Evolutionary conservation across 768 basidiomycete species (phyloP).

Genomic region (Phylloporus sp.): DNA sequence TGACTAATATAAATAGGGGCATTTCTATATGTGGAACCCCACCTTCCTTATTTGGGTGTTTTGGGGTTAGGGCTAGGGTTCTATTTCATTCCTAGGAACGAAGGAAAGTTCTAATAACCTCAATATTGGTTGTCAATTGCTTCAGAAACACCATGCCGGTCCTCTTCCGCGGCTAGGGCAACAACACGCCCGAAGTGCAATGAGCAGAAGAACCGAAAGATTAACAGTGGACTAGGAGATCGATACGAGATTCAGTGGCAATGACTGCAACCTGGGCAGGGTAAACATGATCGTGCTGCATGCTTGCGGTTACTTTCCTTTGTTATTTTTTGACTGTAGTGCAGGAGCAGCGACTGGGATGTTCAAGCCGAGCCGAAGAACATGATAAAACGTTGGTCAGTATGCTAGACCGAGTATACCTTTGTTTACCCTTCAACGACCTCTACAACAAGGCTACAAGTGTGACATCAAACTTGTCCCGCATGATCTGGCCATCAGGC

Average conservation of each 20-base stretch:
- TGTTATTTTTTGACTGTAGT: slow-evolving; percentile 27
- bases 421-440: no score
- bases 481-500: no score
- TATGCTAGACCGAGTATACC: no score
- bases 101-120: no score
- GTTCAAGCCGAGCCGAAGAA: slow-evolving; percentile 68
- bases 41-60: no score
- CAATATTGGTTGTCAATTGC: slow-evolving; percentile 73
- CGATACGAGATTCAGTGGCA: slow-evolving; percentile 60
- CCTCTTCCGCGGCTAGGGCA: slow-evolving; percentile 54
- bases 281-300: slow-evolving; percentile 38
- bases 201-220: slow-evolving; percentile 6
- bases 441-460: no score
- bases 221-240: slow-evolving; percentile 70
- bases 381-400: no score
- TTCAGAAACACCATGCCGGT: slow-evolving; percentile 64
- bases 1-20: no score
- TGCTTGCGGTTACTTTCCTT: slow-evolving; percentile 35
- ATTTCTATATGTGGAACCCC: no score
- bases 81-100: no score
- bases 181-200: slow-evolving; percentile 53
- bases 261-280: slow-evolving; percentile 48
- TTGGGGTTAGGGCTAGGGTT: no score
- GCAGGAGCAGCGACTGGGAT: slow-evolving; percentile 40
- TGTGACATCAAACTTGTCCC: no score